Evolutionary conservation across 768 basidiomycete genomes (phyloP).

Genomic region (Boletus sp.): DNA sequence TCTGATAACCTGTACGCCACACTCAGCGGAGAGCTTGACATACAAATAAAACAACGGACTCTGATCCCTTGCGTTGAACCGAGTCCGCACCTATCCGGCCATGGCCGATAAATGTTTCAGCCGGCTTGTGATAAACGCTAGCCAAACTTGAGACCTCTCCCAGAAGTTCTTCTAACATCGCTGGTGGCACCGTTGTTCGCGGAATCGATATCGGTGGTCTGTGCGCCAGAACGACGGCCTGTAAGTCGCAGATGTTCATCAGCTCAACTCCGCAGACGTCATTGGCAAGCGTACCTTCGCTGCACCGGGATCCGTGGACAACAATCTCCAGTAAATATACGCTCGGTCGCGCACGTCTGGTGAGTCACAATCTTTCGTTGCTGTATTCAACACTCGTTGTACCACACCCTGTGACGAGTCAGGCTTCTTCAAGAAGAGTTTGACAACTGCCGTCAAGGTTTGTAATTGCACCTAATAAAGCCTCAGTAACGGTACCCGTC

Average conservation of each 20-base stretch:
- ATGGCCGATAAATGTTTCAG: slow-evolving; percentile 91
- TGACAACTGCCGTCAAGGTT: slow-evolving; percentile 93
- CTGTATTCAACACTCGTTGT: slow-evolving; percentile 87
- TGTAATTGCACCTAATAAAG: slow-evolving; percentile 61
- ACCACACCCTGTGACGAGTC: slow-evolving; percentile 91
- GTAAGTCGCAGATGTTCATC: slow-evolving; percentile 1
- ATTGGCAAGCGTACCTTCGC: slow-evolving; percentile 71
- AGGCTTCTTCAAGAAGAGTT: slow-evolving; percentile 93
- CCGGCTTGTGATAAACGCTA: slow-evolving; percentile 97
- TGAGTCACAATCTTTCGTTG: slow-evolving; percentile 96
- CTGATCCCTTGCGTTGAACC: slow-evolving; percentile 59
- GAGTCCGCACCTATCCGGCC: slow-evolving; percentile 86
- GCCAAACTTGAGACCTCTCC: slow-evolving; percentile 87
- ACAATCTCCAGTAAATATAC: slow-evolving; percentile 95
- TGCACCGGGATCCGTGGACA: slow-evolving; percentile 93
- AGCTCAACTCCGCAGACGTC: background rate
- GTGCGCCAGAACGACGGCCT: slow-evolving; percentile 86
- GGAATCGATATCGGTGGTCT: slow-evolving; percentile 94
- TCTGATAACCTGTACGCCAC: slow-evolving; percentile 49
- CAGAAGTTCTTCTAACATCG: slow-evolving; percentile 85
- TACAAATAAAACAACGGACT: slow-evolving; percentile 41
- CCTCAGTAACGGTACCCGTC: background rate
- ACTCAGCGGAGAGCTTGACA: slow-evolving; percentile 2
- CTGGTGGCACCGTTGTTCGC: slow-evolving; percentile 85
- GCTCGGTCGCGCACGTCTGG: slow-evolving; percentile 96